Base-by-base conservation (phyloP, 208 protist species). In the Leishmania tropica region DNA sequence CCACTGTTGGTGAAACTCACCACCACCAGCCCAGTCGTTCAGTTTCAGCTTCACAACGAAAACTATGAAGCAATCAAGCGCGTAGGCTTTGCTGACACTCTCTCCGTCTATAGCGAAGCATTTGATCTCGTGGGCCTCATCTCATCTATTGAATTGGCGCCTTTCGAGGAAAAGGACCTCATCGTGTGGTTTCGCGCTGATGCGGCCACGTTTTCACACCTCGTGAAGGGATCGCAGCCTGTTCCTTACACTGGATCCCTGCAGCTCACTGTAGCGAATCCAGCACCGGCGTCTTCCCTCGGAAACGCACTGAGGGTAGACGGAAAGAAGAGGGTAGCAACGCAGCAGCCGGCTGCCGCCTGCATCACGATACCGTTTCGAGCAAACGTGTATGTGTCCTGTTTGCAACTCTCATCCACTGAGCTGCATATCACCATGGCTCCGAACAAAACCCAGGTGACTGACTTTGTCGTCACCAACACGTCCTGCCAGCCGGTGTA, bases 391-490 rank as follows among this genome's bases (percentile, higher is more conserved):
- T 97, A 90, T 85, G 78, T 96, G 3, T 97, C 94, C 1, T 83
- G 78, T 51, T 78, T 97, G 6, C 87, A 94, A 13, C 84, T 97
- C 7, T 95, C 92, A 0, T 72, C 83, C 1, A 68, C 89, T 13
- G 90, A 96, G 76, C 83, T 97, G 31, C 88, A 95, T 48, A 78
- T 88, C 19, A 94, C 92, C 0, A 94, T 96, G 88, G 75, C 88
- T 10, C 90, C 89, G 11, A 94, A 92, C 76, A 95, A 94, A 85
- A 96, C 90, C 31, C 88, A 92, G 24, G 81, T 96, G 7, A 81
- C 91, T 7, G 91, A 93, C 60, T 96, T 97, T 80, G 82, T 85
- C 28, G 89, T 96, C 4, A 93, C 89, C 5, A 97, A 97, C 82
- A 80, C 78, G 0, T 96, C 92, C 0, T 87, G 86, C 37, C 78